Evolutionary conservation across 2,329 filamentous ascomycete species (phyloP).

Genomic region (Coniochaeta hoffmannii): DNA sequence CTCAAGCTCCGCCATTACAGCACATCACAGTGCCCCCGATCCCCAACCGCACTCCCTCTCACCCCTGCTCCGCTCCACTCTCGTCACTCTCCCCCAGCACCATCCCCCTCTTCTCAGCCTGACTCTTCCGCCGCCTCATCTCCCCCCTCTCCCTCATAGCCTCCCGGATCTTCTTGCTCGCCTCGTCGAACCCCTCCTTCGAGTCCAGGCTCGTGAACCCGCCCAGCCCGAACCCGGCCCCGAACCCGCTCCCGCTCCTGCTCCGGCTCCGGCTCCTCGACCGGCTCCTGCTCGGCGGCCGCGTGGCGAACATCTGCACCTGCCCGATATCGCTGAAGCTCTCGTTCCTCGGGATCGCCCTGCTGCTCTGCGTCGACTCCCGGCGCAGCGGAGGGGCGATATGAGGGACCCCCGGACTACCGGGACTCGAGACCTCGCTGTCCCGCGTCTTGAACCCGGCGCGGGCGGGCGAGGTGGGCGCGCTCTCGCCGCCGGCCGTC

Average conservation of each 20-base stretch:
- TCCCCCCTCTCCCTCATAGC: conserved; percentile 77
- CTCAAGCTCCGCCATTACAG: too few species aligned
- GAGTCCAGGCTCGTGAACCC: conserved; percentile 62
- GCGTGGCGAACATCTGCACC: conserved; percentile 84
- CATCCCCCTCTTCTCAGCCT: conserved; percentile 27
- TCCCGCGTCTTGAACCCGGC: conserved; percentile 29
- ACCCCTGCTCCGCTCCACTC: conserved; percentile 34
- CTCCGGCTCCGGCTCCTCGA: conserved; percentile 65
- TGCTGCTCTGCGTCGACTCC: conserved; percentile 47
- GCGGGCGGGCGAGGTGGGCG: conserved; percentile 17
- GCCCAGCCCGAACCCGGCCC: conserved; percentile 55
- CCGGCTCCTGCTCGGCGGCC: conserved; percentile 70
- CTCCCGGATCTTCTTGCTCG: conserved; percentile 73
- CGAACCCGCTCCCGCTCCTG: conserved; percentile 49
- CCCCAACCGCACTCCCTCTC: conserved; percentile 30
- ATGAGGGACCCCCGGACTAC: conserved; percentile 6
- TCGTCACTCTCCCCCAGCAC: conserved; percentile 24
- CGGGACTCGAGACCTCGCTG: conserved; percentile 38
- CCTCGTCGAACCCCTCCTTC: conserved; percentile 70
- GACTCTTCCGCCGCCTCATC: conserved; percentile 47
- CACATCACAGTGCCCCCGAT: neutral
- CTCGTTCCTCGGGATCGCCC: conserved; percentile 71
- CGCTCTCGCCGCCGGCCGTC: conserved; percentile 25
- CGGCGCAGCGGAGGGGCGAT: conserved; percentile 28
- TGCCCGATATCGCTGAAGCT: conserved; percentile 85